Evolutionary conservation across 73 alveolate genomes (phyloP).

Genomic region (Uronychia setigera): DNA sequence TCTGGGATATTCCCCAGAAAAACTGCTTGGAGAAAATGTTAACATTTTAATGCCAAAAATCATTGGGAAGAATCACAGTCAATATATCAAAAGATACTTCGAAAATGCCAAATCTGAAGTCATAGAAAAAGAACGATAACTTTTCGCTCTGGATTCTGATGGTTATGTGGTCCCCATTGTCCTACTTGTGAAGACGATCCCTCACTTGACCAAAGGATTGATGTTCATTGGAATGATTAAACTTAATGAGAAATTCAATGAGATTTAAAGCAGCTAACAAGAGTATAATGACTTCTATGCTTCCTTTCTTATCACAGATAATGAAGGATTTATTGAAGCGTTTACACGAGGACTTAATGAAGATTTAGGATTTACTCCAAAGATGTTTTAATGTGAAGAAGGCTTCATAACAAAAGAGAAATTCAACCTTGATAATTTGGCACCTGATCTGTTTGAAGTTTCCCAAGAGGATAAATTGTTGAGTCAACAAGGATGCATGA

Average conservation of each 20-base stretch:
- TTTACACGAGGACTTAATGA: not conserved
- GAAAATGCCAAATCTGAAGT: not conserved
- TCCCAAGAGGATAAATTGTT: not conserved
- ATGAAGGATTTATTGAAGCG: not conserved
- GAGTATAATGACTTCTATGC: not conserved
- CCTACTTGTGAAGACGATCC: not conserved
- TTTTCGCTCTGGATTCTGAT: not conserved
- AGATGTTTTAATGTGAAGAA: not conserved
- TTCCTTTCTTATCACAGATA: not conserved
- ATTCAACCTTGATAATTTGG: not conserved
- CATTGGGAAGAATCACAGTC: conserved; percentile 3
- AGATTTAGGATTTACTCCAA: not conserved
- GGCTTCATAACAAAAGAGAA: not conserved
- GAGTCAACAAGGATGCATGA: not conserved
- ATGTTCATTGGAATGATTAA: not conserved
- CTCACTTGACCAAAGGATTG: not conserved
- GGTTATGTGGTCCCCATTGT: not conserved
- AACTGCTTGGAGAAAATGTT: not conserved
- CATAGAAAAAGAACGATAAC: not conserved
- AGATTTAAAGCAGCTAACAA: not conserved
- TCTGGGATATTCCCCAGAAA: not conserved
- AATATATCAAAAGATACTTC: not conserved
- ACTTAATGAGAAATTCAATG: not conserved
- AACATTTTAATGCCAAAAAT: not conserved
- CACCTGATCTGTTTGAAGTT: not conserved